Evolutionary conservation across 129 eudicot genomes (phyloP).

Genomic region (Glebionis coronaria): DNA sequence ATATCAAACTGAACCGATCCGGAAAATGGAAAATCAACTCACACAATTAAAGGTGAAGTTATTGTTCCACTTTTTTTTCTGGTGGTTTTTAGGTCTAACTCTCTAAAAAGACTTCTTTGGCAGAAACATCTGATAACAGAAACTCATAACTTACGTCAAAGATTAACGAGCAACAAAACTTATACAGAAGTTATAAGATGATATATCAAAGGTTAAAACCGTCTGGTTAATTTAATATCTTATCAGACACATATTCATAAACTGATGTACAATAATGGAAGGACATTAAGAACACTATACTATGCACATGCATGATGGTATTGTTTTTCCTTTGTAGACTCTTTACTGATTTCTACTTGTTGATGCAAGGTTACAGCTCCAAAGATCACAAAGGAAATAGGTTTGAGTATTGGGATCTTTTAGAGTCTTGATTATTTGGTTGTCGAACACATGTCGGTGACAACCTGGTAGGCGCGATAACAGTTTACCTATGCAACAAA

Average conservation of each 20-base stretch:
- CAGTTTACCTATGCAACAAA: no score
- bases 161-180: conserved; percentile 75
- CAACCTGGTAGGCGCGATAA: no score
- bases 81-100: conserved; percentile 66
- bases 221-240: no score
- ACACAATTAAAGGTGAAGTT: conserved; percentile 81
- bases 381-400: conserved; percentile 68
- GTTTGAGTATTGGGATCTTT: conserved; percentile 92
- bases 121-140: conserved; percentile 79
- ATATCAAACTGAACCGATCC: no score
- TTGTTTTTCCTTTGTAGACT: conserved; percentile 9
- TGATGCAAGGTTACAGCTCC: conserved; percentile 81
- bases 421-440: no score
- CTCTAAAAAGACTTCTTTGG: conserved; percentile 67
- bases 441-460: no score
- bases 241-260: not conserved
- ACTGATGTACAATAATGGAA: not conserved
- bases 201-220: conserved; percentile 72
- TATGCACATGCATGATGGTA: not conserved
- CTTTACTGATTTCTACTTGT: conserved; percentile 3
- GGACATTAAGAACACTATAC: not conserved
- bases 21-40: conserved; percentile 97
- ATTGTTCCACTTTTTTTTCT: not conserved
- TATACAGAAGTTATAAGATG: conserved; percentile 97
- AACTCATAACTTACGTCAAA: conserved; percentile 57